phyloP scores from a whole-genome alignment of 2,329 filamentous ascomycete genomes.

The Colletotrichum somersetense region DNA sequence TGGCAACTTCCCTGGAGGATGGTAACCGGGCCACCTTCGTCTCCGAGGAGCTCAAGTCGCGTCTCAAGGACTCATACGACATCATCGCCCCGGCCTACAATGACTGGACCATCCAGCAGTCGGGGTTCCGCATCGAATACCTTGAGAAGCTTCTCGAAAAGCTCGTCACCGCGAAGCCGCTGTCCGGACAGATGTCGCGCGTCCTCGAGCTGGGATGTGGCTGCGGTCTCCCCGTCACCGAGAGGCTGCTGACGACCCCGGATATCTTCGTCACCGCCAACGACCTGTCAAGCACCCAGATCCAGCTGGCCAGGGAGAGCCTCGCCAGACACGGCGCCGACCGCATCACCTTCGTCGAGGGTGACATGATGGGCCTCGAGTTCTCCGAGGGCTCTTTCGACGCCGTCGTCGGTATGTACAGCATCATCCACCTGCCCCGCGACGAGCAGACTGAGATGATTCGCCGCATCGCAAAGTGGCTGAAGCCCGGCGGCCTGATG shows the following conservation, averaged over 20 bases:
- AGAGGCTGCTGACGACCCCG: conserved; percentile 49
- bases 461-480: conserved; percentile 58
- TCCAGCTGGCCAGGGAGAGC: conserved; percentile 46
- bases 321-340: conserved; percentile 36
- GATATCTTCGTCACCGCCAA: conserved; percentile 52
- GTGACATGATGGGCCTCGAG: conserved; percentile 55
- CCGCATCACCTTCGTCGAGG: conserved; percentile 48
- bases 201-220: conserved; percentile 60
- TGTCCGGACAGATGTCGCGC: conserved; percentile 30
- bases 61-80: conserved; percentile 56
- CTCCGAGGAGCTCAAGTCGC: conserved; percentile 51
- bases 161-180: conserved; percentile 42
- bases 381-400: conserved; percentile 56
- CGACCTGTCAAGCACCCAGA: conserved; percentile 57
- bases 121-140: conserved; percentile 50
- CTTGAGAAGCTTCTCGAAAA: conserved; percentile 50
- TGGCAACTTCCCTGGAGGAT: conserved; percentile 17
- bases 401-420: conserved; percentile 65
- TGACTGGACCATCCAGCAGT: conserved; percentile 53
- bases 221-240: conserved; percentile 53
- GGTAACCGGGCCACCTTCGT: conserved; percentile 1
- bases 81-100: conserved; percentile 56
- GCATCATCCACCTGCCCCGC: conserved; percentile 66
- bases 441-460: conserved; percentile 63
- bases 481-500: conserved; percentile 64